These are phyloP conservation scores for Flaveria bidentis DNA, from an alignment of 129 eudicot genomes.

Conservation along the genomic window DNA sequence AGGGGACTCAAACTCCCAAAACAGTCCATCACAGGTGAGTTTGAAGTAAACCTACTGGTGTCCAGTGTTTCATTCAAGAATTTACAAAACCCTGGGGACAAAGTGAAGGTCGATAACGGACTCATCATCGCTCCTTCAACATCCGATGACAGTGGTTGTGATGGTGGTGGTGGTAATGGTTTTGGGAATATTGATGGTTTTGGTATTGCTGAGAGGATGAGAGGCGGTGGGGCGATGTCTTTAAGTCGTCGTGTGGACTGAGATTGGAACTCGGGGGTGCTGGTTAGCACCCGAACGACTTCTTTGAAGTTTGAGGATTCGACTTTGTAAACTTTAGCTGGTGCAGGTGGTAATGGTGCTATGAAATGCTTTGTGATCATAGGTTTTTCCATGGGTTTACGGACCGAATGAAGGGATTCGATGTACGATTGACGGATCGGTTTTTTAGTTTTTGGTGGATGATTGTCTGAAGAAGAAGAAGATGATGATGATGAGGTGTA, in stretches of 20 bases:
- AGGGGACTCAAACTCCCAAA: slow-evolving; percentile 40
- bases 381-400: slow-evolving; percentile 40
- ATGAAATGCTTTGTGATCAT: slow-evolving; percentile 48
- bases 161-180: slow-evolving; percentile 16
- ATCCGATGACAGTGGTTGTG: slow-evolving; percentile 11
- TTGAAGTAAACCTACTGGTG: slow-evolving; percentile 20
- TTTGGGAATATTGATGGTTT: slow-evolving; percentile 22
- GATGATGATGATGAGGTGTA: slow-evolving; percentile 34
- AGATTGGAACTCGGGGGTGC: slow-evolving; percentile 44
- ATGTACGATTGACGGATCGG: slow-evolving; percentile 19
- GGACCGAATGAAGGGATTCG: slow-evolving; percentile 44
- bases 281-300: slow-evolving; percentile 70
- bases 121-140: slow-evolving; percentile 2
- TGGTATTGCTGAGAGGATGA: slow-evolving; percentile 36
- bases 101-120: slow-evolving; percentile 18
- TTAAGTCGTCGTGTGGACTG: slow-evolving; percentile 37
- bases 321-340: slow-evolving; percentile 65
- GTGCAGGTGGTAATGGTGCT: slow-evolving; percentile 67
- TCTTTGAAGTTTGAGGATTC: slow-evolving; percentile 55
- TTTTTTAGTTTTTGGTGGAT: slow-evolving; percentile 16
- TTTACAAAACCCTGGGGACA: slow-evolving; percentile 38
- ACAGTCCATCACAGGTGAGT: slow-evolving; percentile 29
- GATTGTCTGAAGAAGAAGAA: slow-evolving; percentile 24
- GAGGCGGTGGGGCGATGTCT: slow-evolving; percentile 61
- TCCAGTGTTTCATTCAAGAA: slow-evolving; percentile 45